Evolutionary conservation across 768 basidiomycete genomes (phyloP), one percentile per base, ranked within the genome.

Genomic region (Hypholoma sublateritium): DNA sequence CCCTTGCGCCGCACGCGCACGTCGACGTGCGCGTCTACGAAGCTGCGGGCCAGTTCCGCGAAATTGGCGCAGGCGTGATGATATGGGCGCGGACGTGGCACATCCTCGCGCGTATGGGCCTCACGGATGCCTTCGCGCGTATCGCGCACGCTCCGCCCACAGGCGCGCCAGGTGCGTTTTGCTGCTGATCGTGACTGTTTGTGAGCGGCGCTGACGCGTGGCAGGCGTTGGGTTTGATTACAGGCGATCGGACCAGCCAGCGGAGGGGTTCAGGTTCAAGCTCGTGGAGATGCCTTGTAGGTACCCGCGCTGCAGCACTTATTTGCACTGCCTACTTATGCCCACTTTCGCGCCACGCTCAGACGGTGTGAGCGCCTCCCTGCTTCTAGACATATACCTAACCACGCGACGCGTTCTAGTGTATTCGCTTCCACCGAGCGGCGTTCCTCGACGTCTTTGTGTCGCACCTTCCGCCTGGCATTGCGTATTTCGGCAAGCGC

Each of bases 61-160:
- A 83, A 59, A 80, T 81, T 28, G 80, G 80, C 5, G 81, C 81
- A 3, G 81, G 65, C 43, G 80, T 69, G 43, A 76, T 67, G 69
- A 72, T 82, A 5, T 80, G 80, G 81, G 64, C 65, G 8, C 68
- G 78, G 37, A 80, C 80, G 7, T 78, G 78, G 76, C 68, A 66
- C 5, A 70, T 80, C n/a, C 60, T 83, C 58, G 66, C 74, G 24
- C 62, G 67, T 12, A 76, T 84, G 47, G 80, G 77, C 0, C 57
- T 83, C 19, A 69, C 65, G 4, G 25, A 53, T 14, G 62, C 70
- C 22, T 74, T 75, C 51, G 64, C 67, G 4, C 67, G 66, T 56
- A 70, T 72, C 17, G 70, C 73, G 1, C 72, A 74, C 61, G 66
- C 69, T 17, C 68, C 68, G 16, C 73, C 74, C 5, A 67, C 66